Evolutionary conservation across 768 basidiomycete genomes (phyloP).

Genomic region (Boletus reticuloceps): DNA sequence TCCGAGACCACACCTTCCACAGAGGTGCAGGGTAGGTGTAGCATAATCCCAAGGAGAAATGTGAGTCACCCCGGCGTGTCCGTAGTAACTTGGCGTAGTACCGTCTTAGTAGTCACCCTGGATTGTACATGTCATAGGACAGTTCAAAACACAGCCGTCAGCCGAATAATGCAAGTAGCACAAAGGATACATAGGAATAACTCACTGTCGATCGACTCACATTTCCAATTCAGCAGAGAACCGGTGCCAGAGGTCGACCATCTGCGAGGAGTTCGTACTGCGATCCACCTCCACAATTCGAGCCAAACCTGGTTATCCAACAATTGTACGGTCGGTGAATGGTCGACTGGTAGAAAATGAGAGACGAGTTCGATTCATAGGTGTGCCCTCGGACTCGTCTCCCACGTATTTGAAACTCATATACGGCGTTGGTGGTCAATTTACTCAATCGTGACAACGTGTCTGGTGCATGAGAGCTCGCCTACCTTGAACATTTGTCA

Average conservation of each 20-base stretch:
- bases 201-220: slow-evolving; percentile 16
- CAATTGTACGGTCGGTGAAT: neutral
- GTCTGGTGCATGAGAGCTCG: slow-evolving; percentile 4
- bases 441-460: slow-evolving; percentile 17
- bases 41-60: slow-evolving; percentile 1
- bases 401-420: slow-evolving; percentile 18
- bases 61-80: slow-evolving; percentile 5
- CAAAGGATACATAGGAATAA: neutral
- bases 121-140: neutral
- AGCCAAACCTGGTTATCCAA: slow-evolving; percentile 2
- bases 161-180: slow-evolving; percentile 6
- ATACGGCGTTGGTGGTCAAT: slow-evolving; percentile 8
- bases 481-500: slow-evolving; percentile 3
- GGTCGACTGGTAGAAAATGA: neutral
- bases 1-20: slow-evolving; percentile 1
- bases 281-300: slow-evolving; percentile 7
- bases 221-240: slow-evolving; percentile 19
- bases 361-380: slow-evolving; percentile 1
- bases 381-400: slow-evolving; percentile 19
- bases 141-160: neutral
- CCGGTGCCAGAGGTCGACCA: neutral
- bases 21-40: neutral
- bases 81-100: neutral
- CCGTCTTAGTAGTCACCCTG: neutral
- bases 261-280: neutral